Base-by-base conservation (phyloP, 306 rosid genomes). In the Rosa chinensis region DNA sequence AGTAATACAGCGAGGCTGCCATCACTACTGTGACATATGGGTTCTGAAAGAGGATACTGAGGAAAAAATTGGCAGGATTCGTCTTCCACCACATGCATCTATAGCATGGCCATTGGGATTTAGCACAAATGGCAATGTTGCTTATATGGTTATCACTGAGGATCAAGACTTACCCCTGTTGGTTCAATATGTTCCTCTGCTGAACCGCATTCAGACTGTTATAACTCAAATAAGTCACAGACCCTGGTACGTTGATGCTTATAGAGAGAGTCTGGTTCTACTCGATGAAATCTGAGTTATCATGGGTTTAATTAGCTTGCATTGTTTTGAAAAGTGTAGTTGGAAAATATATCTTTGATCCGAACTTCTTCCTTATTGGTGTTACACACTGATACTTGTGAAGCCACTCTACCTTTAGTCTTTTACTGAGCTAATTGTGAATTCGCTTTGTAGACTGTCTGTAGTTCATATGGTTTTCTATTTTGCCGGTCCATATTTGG, bases 11-110 rank as follows among this genome's bases (percentile, higher is more conserved):
- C 4, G 2, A 13, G 21, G 9, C 3, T 3, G 3, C 5, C 1
- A 14, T 71, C 2, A 2, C 1, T 13, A 71, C n/a, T 71, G 58
- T 48, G 75, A 71, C 43, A 71, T 71, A 71, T 71, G 75, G 58
- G 58, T 6, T 71, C 10, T 42, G 16, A 2, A 70, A 25, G 13
- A 8, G n/a, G 7, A 70, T 47, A 14, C 12, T 47, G 50, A 53
- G 58, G 32, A 21, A 70, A 45, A 16, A 18, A 48, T 43, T 12
- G 11, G 3, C 58, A 23, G 21, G 0, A 23, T 47, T 45, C 14
- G 0, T 70, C 21, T 45, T 70, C 42, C 21, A 45, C 0, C 6
- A 25, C 1, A 13, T 17, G 50, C 9, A 70, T 23, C 6, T 45
- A n/a, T 70, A 70, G 40, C 74, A 23, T 25, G 40, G 7, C 58